phyloP scores from a whole-genome alignment of 2,329 filamentous ascomycete species.

The Phaeosphaeria sp. region DNA sequence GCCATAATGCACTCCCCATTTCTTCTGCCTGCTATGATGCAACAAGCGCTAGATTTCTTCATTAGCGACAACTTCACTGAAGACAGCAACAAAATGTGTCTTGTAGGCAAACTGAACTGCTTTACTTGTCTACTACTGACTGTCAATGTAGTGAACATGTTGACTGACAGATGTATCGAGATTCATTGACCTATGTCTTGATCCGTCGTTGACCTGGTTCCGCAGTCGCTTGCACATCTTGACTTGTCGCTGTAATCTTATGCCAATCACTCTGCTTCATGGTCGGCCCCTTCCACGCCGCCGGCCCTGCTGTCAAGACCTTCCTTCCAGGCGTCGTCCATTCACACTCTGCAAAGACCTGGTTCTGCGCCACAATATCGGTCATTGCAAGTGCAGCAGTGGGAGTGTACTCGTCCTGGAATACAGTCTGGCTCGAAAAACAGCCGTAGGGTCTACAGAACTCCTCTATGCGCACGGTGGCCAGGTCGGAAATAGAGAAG shows the following conservation, averaged over 20 bases:
- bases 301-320: background rate
- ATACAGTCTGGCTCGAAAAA: constrained; percentile 2
- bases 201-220: background rate
- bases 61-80: too few species aligned
- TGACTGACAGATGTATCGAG: too few species aligned
- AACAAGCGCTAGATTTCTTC: too few species aligned
- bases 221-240: background rate
- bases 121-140: too few species aligned
- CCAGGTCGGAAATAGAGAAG: constrained; percentile 1
- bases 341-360: background rate
- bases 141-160: too few species aligned
- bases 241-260: background rate
- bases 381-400: constrained; percentile 5
- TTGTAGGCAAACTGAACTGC: too few species aligned
- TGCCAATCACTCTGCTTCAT: background rate
- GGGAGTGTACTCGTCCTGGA: constrained; percentile 2
- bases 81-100: too few species aligned
- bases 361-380: constrained; percentile 5
- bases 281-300: background rate
- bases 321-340: constrained; percentile 3
- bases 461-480: constrained; percentile 3
- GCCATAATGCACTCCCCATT: too few species aligned
- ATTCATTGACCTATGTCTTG: too few species aligned
- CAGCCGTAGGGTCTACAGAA: background rate
- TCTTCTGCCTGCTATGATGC: too few species aligned